Evolutionary conservation across 2,329 filamentous ascomycete species (phyloP), one percentile per base, ranked within the genome.

Genomic region (Paecilomyces niveus): DNA sequence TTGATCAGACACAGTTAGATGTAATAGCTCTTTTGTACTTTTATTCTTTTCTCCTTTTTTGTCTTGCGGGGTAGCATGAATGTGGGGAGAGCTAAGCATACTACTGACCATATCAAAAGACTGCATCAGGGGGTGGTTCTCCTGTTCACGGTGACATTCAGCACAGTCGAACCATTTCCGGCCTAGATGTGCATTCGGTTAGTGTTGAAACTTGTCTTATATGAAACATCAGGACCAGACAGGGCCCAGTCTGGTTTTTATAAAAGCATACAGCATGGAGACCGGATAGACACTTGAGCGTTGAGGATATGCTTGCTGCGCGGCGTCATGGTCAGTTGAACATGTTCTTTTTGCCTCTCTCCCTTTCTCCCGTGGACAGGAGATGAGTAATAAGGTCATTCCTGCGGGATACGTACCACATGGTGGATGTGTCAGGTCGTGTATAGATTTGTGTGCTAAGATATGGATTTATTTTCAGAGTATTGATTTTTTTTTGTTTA

Each of bases 91-190:
- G 15, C 39, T 26, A n/a, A 56, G 13, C 53, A 18, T 45, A 22
- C 22, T 22, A 22, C 64, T 58, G 68, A 83, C 82, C 91, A 99
- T 96, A 71, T 99, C 94, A 67, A 87, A 82, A 63, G 81, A 82
- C 76, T 96, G 89, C 57, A 84, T 77, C 22, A 99, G 85, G 39
- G 83, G 77, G 74, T 97, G 94, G 61, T 80, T 77, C 75, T 95
- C 89, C 61, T 85, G 81, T 74, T 99, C 94, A 57, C 79, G 78
- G 78, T 99, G 94, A 79, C 94, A 99, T 74, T 97, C 89, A 64
- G 90, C 89, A 77, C 94, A 99, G 80, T 99, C 94, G 79, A 97
- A 99, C 95, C 95, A 99, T 81, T 96, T 97, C 61, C 86, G 85
- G 81, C 90, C 90, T 93, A 45, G 68, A 35, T 51, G 29, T 45